Evolutionary conservation across 495 filamentous ascomycete species (phyloP).

Genomic region (Trichoderma orchidacearum): DNA sequence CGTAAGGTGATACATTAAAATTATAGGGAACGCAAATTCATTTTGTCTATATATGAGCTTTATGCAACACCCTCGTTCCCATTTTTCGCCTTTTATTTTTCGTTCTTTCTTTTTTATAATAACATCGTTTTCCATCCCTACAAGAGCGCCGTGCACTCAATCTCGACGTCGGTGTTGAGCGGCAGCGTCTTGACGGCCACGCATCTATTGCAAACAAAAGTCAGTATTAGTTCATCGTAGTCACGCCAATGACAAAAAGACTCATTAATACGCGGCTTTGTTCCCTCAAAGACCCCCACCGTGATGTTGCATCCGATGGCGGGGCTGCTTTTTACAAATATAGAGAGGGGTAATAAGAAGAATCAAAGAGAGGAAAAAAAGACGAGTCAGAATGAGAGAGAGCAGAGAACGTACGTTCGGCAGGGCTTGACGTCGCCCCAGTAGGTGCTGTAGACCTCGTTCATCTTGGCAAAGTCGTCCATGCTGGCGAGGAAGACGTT

Average conservation of each 20-base stretch:
- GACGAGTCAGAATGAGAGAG: not conserved
- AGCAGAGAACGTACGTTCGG: not conserved
- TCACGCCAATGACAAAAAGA: too few species aligned
- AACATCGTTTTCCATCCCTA: not conserved
- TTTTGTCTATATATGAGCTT: not conserved
- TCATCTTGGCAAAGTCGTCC: constrained; percentile 54
- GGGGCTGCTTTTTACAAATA: not conserved
- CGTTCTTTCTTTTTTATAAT: not conserved
- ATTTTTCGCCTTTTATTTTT: not conserved
- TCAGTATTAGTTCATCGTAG: too few species aligned
- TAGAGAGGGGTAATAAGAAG: not conserved
- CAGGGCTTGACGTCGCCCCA: constrained; percentile 35
- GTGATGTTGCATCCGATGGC: not conserved
- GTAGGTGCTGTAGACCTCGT: constrained; percentile 39
- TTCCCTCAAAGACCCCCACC: not conserved
- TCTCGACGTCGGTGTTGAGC: constrained; percentile 54
- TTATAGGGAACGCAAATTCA: not conserved
- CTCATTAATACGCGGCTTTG: not conserved
- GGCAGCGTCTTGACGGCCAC: constrained; percentile 55
- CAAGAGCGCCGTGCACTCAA: constrained; percentile 46
- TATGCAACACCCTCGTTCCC: not conserved
- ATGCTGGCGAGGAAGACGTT: constrained; percentile 55
- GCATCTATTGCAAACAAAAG: constrained; percentile 39
- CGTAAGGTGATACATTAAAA: not conserved
- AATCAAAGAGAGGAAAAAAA: not conserved